Evolutionary conservation across 2,329 filamentous ascomycete species (phyloP).

Genomic region (Elsinoe ampelina): DNA sequence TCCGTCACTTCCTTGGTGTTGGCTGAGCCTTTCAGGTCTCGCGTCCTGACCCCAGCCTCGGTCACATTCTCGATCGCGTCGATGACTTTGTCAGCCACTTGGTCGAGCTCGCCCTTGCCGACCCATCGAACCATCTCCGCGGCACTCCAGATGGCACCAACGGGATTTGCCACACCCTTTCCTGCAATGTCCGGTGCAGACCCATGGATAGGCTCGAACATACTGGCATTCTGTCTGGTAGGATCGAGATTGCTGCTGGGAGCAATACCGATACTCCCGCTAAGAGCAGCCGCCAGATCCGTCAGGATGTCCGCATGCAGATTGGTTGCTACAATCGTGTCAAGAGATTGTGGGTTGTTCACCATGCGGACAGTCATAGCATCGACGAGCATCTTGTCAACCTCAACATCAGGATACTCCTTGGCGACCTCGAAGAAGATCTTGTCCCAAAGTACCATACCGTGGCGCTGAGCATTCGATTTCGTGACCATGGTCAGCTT

Average conservation of each 20-base stretch:
- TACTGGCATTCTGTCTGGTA: slow-evolving; percentile 46
- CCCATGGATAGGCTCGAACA: slow-evolving; percentile 50
- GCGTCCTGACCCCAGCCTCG: slow-evolving; percentile 45
- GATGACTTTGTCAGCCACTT: slow-evolving; percentile 49
- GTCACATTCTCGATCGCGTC: slow-evolving; percentile 53
- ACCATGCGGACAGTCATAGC: slow-evolving; percentile 43
- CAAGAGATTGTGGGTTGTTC: slow-evolving; percentile 35
- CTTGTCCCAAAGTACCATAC: slow-evolving; percentile 42
- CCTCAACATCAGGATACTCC: slow-evolving; percentile 37
- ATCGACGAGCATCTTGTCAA: slow-evolving; percentile 43
- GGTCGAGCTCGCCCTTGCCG: slow-evolving; percentile 40
- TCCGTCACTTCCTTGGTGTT: slow-evolving; percentile 51
- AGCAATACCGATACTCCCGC: slow-evolving; percentile 59
- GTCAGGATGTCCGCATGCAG: slow-evolving; percentile 54
- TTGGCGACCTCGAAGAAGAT: slow-evolving; percentile 38
- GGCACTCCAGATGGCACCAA: slow-evolving; percentile 60
- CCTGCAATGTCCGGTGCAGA: slow-evolving; percentile 57
- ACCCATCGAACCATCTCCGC: slow-evolving; percentile 59
- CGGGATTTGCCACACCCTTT: slow-evolving; percentile 53
- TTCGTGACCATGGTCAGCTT: slow-evolving; percentile 44
- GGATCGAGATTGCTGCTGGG: slow-evolving; percentile 60
- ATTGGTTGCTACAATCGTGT: slow-evolving; percentile 42
- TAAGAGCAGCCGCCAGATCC: slow-evolving; percentile 56
- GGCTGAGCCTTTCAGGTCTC: slow-evolving; percentile 50
- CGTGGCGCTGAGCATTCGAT: slow-evolving; percentile 40